A percentile compares a stretch with the other conserved stretches of the same genome.
These are phyloP conservation scores for Yamadazyma songkhlaensis DNA, from an alignment of 1,139 yeast genomes.

Conservation along the genomic window DNA sequence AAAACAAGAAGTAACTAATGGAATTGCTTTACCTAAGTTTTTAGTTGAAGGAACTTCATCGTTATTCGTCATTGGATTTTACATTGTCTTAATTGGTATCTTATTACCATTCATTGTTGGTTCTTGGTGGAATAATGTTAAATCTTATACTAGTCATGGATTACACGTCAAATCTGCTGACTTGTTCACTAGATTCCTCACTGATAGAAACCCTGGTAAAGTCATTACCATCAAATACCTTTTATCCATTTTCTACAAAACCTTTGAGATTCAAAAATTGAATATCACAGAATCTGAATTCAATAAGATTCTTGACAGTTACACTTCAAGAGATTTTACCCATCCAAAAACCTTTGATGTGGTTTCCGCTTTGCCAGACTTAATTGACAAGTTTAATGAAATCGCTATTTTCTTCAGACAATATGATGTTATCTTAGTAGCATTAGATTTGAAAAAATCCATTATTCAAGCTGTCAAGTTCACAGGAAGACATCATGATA, in stretches of 20 bases:
- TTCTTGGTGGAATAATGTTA: conserved; percentile 87
- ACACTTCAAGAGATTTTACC: conserved; percentile 50
- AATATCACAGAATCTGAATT: conserved; percentile 36
- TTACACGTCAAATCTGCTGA: conserved; percentile 83
- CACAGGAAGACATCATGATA: conserved; percentile 54
- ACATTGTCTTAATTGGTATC: conserved; percentile 71
- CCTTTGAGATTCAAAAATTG: conserved; percentile 53
- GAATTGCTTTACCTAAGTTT: conserved; percentile 93
- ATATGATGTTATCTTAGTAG: conserved; percentile 57
- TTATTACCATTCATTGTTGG: conserved; percentile 79
- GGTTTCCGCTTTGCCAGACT: conserved; percentile 60
- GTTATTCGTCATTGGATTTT: conserved; percentile 58
- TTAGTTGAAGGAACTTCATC: conserved; percentile 84
- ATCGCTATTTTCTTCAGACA: conserved; percentile 79
- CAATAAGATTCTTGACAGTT: conserved; percentile 49
- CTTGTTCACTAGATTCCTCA: conserved; percentile 56
- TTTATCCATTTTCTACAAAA: conserved; percentile 58
- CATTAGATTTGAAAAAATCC: conserved; percentile 68
- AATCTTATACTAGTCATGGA: conserved; percentile 78
- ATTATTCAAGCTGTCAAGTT: conserved; percentile 77
- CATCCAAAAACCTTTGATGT: conserved; percentile 52
- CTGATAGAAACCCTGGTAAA: conserved; percentile 77
- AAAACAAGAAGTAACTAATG: conserved; percentile 91
- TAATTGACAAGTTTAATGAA: conserved; percentile 74
- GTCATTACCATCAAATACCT: conserved; percentile 60